phyloP scores from a whole-genome alignment of 768 basidiomycete species.

The Kwoniella mangroviensis region DNA sequence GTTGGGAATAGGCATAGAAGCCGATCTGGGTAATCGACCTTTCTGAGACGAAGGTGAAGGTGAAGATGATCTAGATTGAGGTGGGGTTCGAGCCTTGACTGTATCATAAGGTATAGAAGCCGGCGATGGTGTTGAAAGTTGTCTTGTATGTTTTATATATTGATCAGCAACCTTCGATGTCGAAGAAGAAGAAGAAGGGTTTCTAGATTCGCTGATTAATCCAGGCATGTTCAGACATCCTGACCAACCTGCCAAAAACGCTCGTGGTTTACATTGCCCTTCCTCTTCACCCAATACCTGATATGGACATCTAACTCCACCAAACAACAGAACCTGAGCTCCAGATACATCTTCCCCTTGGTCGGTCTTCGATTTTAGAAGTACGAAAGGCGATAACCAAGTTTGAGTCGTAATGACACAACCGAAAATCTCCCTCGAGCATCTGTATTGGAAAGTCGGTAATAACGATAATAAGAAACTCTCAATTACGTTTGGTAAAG shows the following conservation, averaged over 20 bases:
- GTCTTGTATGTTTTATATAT: slow-evolving; percentile 1
- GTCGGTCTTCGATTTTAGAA: not conserved
- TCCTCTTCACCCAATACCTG: slow-evolving; percentile 7
- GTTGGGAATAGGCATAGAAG: slow-evolving; percentile 14
- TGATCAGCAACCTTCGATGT: not conserved
- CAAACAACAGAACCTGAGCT: slow-evolving; percentile 33
- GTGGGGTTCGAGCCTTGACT: slow-evolving; percentile 15
- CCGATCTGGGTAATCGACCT: slow-evolving; percentile 9
- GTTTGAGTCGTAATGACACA: slow-evolving; percentile 18
- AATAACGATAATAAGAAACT: slow-evolving; percentile 39
- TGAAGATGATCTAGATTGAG: slow-evolving; percentile 12
- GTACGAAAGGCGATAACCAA: slow-evolving; percentile 21
- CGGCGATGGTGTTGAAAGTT: not conserved
- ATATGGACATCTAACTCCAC: slow-evolving; percentile 32
- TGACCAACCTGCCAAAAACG: slow-evolving; percentile 32
- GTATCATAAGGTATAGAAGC: slow-evolving; percentile 4
- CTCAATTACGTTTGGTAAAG: slow-evolving; percentile 39
- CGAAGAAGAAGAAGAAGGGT: not conserved
- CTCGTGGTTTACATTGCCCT: slow-evolving; percentile 16
- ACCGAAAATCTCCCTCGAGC: slow-evolving; percentile 20
- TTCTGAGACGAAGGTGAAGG: slow-evolving; percentile 8
- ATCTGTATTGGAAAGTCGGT: slow-evolving; percentile 23
- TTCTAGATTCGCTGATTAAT: slow-evolving; percentile 19
- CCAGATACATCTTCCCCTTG: slow-evolving; percentile 16
- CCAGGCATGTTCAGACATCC: slow-evolving; percentile 34